Evolutionary conservation across 2,329 filamentous ascomycete species (phyloP), one percentile per base, ranked within the genome.

Genomic region (Celoporthe dispersa): DNA sequence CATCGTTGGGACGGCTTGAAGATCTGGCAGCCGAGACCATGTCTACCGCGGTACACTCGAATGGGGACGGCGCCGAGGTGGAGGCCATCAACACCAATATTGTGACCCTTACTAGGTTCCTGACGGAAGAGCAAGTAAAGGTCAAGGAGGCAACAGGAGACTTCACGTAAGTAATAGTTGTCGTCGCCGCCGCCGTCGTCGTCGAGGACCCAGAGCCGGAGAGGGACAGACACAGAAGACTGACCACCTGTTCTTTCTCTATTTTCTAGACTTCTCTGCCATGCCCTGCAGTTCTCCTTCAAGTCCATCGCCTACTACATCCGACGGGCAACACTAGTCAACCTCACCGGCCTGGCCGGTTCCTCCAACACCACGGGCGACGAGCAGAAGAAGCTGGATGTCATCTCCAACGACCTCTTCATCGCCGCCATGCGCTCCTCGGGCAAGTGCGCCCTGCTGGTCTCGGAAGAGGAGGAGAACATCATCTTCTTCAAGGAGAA

Each of bases 301-400:
- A 99, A 99, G 87, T 97, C 94, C 75, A 99, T 99, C 81, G 94
- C 96, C 77, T 97, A 98, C 87, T 99, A 98, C 86, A 99, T 99
- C 82, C 94, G 95, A 77, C 92, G 96, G 81, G 94, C 95, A 48
- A 95, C 94, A 33, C 86, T 99, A 74, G 95, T 98, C 84, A 97
- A 97, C 86, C 89, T 99, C 72, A 97, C 94, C 66, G 96, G 96
- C 72, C 90, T 99, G 64, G 96, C 96, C 73, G 96, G 96, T 71
- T 96, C 95, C 71, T 93, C 94, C 75, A 99, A 99, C 84, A 93
- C 87, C 67, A 98, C 96, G 3, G 96, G 96, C 74, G 96, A 99
- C 81, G 96, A 98, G 80, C 96, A 99, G 82, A 99, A 99, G 90
- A 99, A 99, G 85, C 93, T 99, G 73, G 96, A 99, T 80, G 95